Evolutionary conservation across 805 yeast genomes (phyloP).

Genomic region (Yarrowia porcina): DNA sequence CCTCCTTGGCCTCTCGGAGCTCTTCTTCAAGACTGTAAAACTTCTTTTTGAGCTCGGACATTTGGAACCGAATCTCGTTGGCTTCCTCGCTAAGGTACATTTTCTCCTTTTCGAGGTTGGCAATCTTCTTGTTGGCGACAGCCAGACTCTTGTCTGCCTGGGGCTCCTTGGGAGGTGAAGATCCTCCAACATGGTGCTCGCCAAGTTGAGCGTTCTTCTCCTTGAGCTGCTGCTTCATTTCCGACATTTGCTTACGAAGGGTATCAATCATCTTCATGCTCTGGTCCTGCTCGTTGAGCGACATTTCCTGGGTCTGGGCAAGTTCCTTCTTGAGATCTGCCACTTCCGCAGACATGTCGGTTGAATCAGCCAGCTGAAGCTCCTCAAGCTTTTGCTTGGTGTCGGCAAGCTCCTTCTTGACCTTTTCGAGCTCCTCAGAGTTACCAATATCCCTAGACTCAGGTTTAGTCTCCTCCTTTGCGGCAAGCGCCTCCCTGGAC

Average conservation of each 20-base stretch:
- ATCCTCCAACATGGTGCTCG: constrained; percentile 12
- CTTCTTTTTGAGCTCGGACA: constrained; percentile 25
- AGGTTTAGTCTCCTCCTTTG: background rate
- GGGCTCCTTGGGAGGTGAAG: background rate
- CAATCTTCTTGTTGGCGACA: constrained; percentile 11
- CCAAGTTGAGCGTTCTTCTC: constrained; percentile 27
- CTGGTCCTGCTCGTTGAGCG: constrained; percentile 30
- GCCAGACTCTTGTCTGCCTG: constrained; percentile 4
- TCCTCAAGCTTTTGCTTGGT: background rate
- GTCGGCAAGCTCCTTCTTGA: background rate
- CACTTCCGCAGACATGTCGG: constrained; percentile 30
- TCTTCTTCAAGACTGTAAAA: constrained; percentile 11
- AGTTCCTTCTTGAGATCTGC: constrained; percentile 24
- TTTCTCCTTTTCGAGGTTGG: constrained; percentile 35
- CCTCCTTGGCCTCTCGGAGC: constrained; percentile 24
- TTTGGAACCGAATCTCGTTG: constrained; percentile 29
- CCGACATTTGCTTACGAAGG: constrained; percentile 31
- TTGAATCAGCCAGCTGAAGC: background rate
- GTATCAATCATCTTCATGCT: constrained; percentile 29
- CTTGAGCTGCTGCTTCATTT: constrained; percentile 30
- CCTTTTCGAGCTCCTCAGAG: constrained; percentile 5
- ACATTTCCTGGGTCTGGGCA: constrained; percentile 21
- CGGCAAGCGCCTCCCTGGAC: constrained; percentile 18
- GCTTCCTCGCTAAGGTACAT: constrained; percentile 33
- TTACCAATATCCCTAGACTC: background rate